These are phyloP conservation scores for Piper longum DNA, from an alignment of 164 flowering plant species.

Conservation along the genomic window DNA sequence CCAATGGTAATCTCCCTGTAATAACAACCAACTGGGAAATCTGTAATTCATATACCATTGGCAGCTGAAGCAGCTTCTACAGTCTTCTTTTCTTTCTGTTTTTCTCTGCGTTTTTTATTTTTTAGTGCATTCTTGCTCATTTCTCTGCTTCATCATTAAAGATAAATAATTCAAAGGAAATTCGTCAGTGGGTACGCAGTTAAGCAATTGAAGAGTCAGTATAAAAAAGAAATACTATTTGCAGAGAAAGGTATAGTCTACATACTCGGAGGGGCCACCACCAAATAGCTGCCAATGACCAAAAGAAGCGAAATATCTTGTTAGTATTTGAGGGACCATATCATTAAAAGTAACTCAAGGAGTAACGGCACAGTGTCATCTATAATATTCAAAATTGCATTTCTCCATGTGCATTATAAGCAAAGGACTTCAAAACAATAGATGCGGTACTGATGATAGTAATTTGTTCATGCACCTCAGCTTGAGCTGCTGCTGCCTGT, in stretches of 20 bases:
- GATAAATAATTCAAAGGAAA: neutral
- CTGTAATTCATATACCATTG: neutral
- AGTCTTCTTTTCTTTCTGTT: conserved; percentile 79
- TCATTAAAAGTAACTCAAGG: too few relatives aligned
- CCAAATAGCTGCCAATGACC: conserved; percentile 56
- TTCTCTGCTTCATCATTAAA: conserved; percentile 25
- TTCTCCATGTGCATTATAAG: too few relatives aligned
- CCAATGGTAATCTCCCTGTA: neutral
- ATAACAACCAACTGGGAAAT: neutral
- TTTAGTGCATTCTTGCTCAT: conserved; percentile 75
- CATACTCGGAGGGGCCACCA: conserved; percentile 57
- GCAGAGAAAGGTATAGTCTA: neutral
- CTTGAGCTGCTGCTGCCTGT: conserved; percentile 53
- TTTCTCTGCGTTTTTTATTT: conserved; percentile 89
- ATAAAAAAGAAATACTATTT: neutral
- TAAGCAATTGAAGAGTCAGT: neutral
- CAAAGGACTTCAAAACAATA: too few relatives aligned
- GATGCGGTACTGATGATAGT: neutral
- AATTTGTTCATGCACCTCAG: conserved; percentile 42
- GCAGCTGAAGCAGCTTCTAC: conserved; percentile 35
- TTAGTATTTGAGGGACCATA: neutral
- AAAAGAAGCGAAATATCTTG: neutral
- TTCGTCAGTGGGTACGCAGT: neutral
- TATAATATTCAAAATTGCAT: too few relatives aligned
- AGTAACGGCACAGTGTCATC: too few relatives aligned